A percentile compares a stretch with the other conserved stretches of the same genome.
phyloP scores from a whole-genome alignment of 164 flowering plant species.

The Tetracentron sinense region DNA sequence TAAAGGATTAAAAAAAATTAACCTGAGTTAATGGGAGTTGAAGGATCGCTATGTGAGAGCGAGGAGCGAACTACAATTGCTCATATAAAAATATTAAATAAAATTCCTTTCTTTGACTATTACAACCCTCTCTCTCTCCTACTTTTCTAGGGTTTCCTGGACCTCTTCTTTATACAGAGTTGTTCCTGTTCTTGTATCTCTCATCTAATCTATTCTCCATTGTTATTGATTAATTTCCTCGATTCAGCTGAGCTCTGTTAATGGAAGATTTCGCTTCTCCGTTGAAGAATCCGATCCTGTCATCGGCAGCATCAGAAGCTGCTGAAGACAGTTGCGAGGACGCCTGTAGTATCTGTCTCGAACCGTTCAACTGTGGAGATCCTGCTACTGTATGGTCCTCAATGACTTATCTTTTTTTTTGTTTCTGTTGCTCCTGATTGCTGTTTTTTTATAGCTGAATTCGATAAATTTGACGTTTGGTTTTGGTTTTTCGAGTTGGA shows the following conservation, averaged over 20 bases:
- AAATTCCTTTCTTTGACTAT: slow-evolving; percentile 37
- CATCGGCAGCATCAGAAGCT: slow-evolving; percentile 12
- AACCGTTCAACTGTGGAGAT: slow-evolving; percentile 44
- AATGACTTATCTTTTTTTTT: neutral
- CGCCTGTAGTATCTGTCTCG: slow-evolving; percentile 64
- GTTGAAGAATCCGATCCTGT: slow-evolving; percentile 12
- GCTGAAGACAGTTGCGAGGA: slow-evolving; percentile 38
- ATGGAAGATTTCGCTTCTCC: slow-evolving; percentile 27
- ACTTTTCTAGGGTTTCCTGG: neutral
- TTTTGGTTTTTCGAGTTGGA: neutral
- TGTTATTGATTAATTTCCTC: neutral
- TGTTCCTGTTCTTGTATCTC: slow-evolving; percentile 4
- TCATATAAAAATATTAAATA: neutral
- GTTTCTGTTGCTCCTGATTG: neutral
- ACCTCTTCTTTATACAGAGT: slow-evolving; percentile 8
- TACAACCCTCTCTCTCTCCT: slow-evolving; percentile 13
- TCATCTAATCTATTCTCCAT: neutral
- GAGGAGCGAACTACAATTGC: no score
- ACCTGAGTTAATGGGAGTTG: no score
- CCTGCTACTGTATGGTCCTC: slow-evolving; percentile 47
- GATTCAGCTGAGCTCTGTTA: neutral
- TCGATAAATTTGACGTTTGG: neutral
- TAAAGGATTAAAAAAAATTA: no score
- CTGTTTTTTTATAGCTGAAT: neutral
- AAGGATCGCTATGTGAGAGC: no score